Evolutionary conservation across 2,329 filamentous ascomycete species (phyloP).

Genomic region (Hyphodiscus sp.): DNA sequence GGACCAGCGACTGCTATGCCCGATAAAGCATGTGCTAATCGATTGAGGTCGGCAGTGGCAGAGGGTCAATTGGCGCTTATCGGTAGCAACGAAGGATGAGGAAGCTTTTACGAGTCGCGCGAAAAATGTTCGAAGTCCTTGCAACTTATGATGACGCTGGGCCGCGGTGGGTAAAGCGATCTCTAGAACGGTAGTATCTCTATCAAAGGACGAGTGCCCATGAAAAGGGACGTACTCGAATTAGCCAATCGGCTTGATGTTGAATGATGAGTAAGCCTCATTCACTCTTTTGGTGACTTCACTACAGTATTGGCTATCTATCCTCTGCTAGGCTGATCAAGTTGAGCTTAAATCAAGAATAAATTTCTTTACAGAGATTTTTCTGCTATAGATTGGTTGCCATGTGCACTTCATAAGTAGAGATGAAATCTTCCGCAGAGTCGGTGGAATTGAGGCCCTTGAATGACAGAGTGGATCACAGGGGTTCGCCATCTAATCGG

Average conservation of each 20-base stretch:
- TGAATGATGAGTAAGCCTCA: too few species aligned
- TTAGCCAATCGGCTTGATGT: not conserved
- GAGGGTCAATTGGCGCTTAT: not conserved
- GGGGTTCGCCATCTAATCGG: not conserved
- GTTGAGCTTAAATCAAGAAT: too few species aligned
- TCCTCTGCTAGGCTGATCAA: too few species aligned
- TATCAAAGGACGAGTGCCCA: not conserved
- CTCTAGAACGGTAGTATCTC: too few species aligned
- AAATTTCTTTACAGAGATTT: too few species aligned
- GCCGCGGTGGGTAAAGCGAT: not conserved
- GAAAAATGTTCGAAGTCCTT: not conserved
- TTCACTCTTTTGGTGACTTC: too few species aligned
- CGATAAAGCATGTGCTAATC: not conserved
- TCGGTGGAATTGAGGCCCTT: not conserved
- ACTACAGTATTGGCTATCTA: too few species aligned
- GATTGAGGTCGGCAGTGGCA: not conserved
- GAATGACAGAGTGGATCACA: not conserved
- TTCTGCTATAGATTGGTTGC: not conserved
- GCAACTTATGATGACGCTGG: not conserved
- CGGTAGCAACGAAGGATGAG: not conserved
- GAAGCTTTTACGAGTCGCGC: not conserved
- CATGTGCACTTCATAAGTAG: not conserved
- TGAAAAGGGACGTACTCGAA: not conserved
- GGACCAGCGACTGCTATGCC: not conserved
- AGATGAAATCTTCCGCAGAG: not conserved